A percentile compares a stretch with the other conserved stretches of the same genome.
These are phyloP conservation scores for Lipomyces sp. DNA, from an alignment of 805 yeast species.

Conservation along the genomic window DNA sequence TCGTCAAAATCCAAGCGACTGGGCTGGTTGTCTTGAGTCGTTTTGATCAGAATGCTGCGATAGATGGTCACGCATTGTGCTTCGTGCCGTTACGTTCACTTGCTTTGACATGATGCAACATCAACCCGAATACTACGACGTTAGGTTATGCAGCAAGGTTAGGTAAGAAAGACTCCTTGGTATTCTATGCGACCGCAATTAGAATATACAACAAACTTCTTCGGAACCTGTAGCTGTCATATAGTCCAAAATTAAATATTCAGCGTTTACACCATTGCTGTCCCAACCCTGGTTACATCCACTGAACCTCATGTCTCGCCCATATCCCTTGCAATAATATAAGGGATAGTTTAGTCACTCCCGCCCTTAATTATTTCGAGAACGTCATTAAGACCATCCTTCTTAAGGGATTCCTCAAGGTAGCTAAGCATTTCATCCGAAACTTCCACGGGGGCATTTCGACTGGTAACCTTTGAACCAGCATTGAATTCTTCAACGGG, in stretches of 20 bases:
- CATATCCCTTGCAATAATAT: neutral
- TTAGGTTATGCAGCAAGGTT: too few relatives aligned
- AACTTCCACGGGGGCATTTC: neutral
- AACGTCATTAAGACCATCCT: neutral
- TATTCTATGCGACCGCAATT: neutral
- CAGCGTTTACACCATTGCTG: neutral
- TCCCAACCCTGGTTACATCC: neutral
- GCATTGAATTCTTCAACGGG: neutral
- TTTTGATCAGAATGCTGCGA: too few relatives aligned
- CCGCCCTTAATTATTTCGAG: neutral
- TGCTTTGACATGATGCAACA: too few relatives aligned
- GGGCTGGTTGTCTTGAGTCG: neutral
- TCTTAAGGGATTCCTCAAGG: conserved; percentile 2
- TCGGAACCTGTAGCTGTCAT: neutral
- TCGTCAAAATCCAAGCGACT: neutral
- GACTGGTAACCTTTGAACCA: neutral
- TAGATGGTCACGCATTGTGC: too few relatives aligned
- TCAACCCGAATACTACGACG: neutral
- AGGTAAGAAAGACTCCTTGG: too few relatives aligned
- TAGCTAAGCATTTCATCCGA: conserved; percentile 2
- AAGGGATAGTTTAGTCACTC: neutral
- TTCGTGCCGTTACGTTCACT: too few relatives aligned
- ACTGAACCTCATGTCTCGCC: neutral
- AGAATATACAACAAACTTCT: neutral
- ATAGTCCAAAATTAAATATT: neutral